Base-by-base conservation (phyloP, 768 basidiomycete genomes). In the Suillus alpinus region DNA sequence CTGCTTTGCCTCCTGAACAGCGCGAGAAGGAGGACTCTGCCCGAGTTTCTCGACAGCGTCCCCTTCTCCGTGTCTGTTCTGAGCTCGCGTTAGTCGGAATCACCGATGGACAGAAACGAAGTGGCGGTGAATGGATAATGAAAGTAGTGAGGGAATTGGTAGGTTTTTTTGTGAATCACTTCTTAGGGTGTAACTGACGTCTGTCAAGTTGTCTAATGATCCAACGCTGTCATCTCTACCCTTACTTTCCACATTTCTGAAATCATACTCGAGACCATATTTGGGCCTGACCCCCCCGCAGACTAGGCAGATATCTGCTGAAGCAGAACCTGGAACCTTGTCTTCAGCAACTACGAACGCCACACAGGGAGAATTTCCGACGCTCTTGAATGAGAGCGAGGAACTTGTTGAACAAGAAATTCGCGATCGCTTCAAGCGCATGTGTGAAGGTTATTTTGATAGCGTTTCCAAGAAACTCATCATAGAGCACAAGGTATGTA, bases 381-480 rank as follows among this genome's bases (percentile, higher is more conserved):
- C 75, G 0, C 62, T 80, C 26, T 57, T 70, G 1, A 75, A 76
- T 8, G 86, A 89, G 73, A 81, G 82, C 43, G 84, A 90, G 32
- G 92, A 91, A 66, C 78, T 97, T 6, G 86, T 98, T 6, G 90
- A 95, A 64, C 85, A 85, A 64, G 94, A 95, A 49, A 86, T 90
- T 46, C 87, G 93, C 20, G 92, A 92, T 65, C 86, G 92, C 43
- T 94, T 98, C 77, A 91, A 88, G 75, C 87, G 89, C 63, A 90
- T 96, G 87, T 94, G 95, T 67, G 91, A 94, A 73, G 88, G 87
- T 0, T 98, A 98, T 73, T 97, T 95, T 67, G 94, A 95, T 12
- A 90, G 77, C 59, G 93, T 98, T 1, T 84, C 89, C 67, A 97
- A 94, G 79, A 95, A 96, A 69, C 82, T 98, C 13, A 82, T 93